Conservation (phyloP, 345 rosid species). For the Rhizophora mangle region DNA sequence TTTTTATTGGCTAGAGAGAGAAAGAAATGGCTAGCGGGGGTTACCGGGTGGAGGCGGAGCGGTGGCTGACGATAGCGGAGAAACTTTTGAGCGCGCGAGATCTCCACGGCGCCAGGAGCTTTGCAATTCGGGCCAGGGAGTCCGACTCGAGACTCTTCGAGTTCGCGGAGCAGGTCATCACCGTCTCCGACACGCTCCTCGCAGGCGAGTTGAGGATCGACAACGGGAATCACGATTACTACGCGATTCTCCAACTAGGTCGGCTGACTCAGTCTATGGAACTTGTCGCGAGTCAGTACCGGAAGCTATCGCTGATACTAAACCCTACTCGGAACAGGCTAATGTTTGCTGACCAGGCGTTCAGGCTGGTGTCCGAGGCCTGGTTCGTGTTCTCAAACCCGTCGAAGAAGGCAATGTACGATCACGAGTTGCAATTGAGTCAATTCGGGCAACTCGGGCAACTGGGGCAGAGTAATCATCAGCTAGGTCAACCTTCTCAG, state of each 20-base stretch:
- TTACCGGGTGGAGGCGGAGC: slow-evolving; percentile 64
- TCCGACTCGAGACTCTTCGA: slow-evolving; percentile 58
- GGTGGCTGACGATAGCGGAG: slow-evolving; percentile 78
- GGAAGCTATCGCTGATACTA: slow-evolving; percentile 66
- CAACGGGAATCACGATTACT: slow-evolving; percentile 52
- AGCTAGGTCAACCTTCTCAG: not conserved
- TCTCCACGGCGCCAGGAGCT: slow-evolving; percentile 67
- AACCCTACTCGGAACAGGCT: slow-evolving; percentile 62
- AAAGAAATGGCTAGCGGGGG: slow-evolving; percentile 29
- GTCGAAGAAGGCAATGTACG: slow-evolving; percentile 62
- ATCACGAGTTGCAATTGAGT: slow-evolving; percentile 61
- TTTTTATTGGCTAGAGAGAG: not conserved
- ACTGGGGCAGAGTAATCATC: not conserved
- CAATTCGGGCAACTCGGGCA: slow-evolving; percentile 41
- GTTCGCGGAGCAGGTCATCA: slow-evolving; percentile 62
- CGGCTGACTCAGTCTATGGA: slow-evolving; percentile 59
- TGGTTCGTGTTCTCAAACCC: slow-evolving; percentile 78
- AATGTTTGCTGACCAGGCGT: slow-evolving; percentile 75
- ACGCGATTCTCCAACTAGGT: slow-evolving; percentile 73
- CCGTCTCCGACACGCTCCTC: slow-evolving; percentile 75
- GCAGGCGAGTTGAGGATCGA: slow-evolving; percentile 49
- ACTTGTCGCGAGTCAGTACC: slow-evolving; percentile 74
- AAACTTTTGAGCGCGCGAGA: slow-evolving; percentile 75
- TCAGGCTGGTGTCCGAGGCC: slow-evolving; percentile 68
- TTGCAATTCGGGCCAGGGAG: slow-evolving; percentile 80